Evolutionary conservation across 305 asterid genomes (phyloP).

Genomic region (Solanum aculeatissimum): DNA sequence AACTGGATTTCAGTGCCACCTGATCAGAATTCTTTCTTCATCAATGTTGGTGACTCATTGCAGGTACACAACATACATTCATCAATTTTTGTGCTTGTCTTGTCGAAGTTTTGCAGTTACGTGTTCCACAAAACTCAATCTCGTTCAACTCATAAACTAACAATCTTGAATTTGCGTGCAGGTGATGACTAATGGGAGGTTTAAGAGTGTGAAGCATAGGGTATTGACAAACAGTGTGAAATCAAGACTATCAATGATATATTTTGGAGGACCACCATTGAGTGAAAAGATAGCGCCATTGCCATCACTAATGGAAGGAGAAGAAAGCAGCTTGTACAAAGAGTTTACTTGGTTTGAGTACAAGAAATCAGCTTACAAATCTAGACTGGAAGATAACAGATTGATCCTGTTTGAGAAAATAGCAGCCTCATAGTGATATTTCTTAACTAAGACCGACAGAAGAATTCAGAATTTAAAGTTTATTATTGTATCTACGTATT

Average conservation of each 20-base stretch:
- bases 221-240: background rate
- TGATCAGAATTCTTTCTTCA: background rate
- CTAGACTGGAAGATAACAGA: background rate
- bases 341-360: constrained; percentile 3
- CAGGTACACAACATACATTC: background rate
- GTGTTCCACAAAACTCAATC: background rate
- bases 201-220: constrained; percentile 3
- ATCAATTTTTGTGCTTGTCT: background rate
- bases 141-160: background rate
- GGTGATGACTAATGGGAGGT: constrained; percentile 8
- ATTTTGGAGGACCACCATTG: constrained; percentile 6
- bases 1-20: constrained; percentile 4
- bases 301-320: constrained; percentile 3
- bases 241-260: constrained; percentile 3
- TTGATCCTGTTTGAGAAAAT: background rate
- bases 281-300: constrained; percentile 2
- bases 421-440: background rate
- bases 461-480: background rate
- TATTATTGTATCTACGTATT: background rate
- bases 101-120: background rate
- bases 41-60: constrained; percentile 9
- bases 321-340: background rate
- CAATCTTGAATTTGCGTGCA: background rate
- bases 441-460: background rate
- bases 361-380: background rate